phyloP scores from a whole-genome alignment of 805 yeast genomes.

The Yarrowia sp. region DNA sequence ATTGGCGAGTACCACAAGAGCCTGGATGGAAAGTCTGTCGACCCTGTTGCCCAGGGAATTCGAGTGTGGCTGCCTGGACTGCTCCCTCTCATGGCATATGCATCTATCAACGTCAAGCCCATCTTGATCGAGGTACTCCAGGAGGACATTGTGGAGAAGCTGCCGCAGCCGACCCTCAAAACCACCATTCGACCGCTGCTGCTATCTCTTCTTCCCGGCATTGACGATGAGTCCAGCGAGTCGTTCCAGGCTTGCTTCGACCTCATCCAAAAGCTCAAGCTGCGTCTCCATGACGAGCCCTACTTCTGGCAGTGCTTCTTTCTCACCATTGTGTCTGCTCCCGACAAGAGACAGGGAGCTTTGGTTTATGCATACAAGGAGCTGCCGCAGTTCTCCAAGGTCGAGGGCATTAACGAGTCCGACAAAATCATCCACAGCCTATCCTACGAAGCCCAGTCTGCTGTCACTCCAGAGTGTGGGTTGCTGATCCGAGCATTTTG shows the following conservation, averaged over 20 bases:
- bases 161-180: constrained; percentile 52
- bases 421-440: constrained; percentile 19
- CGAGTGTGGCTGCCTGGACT: constrained; percentile 85
- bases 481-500: constrained; percentile 71
- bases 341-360: constrained; percentile 81
- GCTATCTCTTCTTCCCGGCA: constrained; percentile 75
- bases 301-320: constrained; percentile 87
- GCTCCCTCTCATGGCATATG: constrained; percentile 83
- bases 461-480: constrained; percentile 77
- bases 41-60: constrained; percentile 9
- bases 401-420: constrained; percentile 1
- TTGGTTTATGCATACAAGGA: constrained; percentile 67
- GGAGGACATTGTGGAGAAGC: constrained; percentile 49
- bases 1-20: constrained; percentile 53
- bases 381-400: constrained; percentile 54
- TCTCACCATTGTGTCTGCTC: constrained; percentile 68
- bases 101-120: constrained; percentile 85
- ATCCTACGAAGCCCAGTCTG: constrained; percentile 52
- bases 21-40: constrained; percentile 13
- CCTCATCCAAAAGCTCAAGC: constrained; percentile 59
- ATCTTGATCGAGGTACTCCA: constrained; percentile 63
- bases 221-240: constrained; percentile 91
- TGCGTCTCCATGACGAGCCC: constrained; percentile 58
- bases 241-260: constrained; percentile 60
- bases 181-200: constrained; percentile 65